Conservation (phyloP, 805 yeast species). For the Sugiyamaella marilandica region DNA sequence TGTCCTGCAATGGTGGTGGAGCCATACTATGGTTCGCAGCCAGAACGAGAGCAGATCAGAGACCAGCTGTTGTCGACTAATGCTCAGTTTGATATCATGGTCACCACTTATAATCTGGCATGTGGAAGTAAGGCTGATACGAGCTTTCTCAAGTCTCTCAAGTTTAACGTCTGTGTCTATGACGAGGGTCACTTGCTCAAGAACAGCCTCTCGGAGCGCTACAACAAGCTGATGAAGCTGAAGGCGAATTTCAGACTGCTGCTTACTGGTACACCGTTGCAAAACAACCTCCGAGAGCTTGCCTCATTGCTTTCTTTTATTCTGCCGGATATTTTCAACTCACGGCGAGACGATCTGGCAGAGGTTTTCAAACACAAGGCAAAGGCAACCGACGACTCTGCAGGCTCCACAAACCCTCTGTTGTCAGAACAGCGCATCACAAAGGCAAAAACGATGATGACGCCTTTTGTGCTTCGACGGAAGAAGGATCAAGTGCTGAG, state of each 20-base stretch:
- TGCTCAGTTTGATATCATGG: conserved; percentile 73
- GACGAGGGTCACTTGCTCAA: conserved; percentile 98
- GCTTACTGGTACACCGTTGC: conserved; percentile 95
- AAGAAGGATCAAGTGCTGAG: conserved; percentile 87
- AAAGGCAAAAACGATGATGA: conserved; percentile 96
- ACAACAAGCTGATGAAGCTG: conserved; percentile 77
- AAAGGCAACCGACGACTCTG: conserved; percentile 49
- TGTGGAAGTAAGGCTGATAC: conserved; percentile 81
- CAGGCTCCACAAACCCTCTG: conserved; percentile 54
- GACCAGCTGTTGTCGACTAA: conserved; percentile 53
- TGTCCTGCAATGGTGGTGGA: conserved; percentile 76
- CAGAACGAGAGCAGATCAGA: conserved; percentile 80
- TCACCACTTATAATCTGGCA: conserved; percentile 90
- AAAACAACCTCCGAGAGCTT: conserved; percentile 84
- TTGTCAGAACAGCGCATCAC: conserved; percentile 86
- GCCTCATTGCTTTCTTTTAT: conserved; percentile 89
- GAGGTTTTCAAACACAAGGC: conserved; percentile 85
- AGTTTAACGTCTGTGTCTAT: conserved; percentile 83
- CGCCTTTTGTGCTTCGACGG: conserved; percentile 91
- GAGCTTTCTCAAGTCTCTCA: conserved; percentile 65
- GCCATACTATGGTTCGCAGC: conserved; percentile 88
- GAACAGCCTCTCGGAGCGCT: conserved; percentile 83
- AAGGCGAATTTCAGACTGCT: conserved; percentile 79
- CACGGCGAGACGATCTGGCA: conserved; percentile 75
- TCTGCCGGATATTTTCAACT: conserved; percentile 74